Evolutionary conservation across 1,284 basidiomycete genomes (phyloP), one percentile per base, ranked within the genome.

Genomic region (Ceratobasidium sp.): DNA sequence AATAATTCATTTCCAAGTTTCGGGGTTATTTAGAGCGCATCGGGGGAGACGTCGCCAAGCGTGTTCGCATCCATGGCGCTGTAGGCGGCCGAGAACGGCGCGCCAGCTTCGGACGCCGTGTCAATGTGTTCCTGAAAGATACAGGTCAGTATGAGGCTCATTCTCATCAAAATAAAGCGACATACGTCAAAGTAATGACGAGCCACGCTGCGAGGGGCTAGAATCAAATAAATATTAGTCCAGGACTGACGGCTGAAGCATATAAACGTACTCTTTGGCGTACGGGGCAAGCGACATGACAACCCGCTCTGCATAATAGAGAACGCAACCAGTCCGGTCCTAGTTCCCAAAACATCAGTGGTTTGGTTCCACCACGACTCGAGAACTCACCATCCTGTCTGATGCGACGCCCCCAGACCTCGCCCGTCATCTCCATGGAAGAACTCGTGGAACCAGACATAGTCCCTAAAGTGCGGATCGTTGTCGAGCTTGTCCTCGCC

Each of bases 391-490:
- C 97, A 98, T 79, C 96, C 96, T 76, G 95, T 98, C 83, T 99
- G 97, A 84, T 99, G 97, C 5, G 94, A 96, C 0, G 97, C 97
- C 49, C 97, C 97, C 22, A 98, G 86, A 27, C 97, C 97, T 75
- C 91, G 89, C 11, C 96, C 97, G 76, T 87, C 90, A 80, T 98
- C 95, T 31, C 91, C 96, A 81, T 98, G 93, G 90, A 98, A 98
- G 86, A 93, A 98, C 92, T 97, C 96, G 81, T 96, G 92, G 86
- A 98, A 98, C 87, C 91, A 94, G 54, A 98, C 90, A 81, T 98
- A 97, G 82, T 98, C 95, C 59, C 94, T 88, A 88, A 98, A 98
- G 84, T 98, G 88, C n/a, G 96, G 95, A 82, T 98, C 97, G 75
- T 88, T 86, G 83, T 98, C 93, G 77, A 98, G 84, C 82, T 92